A percentile compares a stretch with the other conserved stretches of the same genome.
Evolutionary conservation across 768 basidiomycete genomes (phyloP).

Genomic region (Naganishia randhawae): DNA sequence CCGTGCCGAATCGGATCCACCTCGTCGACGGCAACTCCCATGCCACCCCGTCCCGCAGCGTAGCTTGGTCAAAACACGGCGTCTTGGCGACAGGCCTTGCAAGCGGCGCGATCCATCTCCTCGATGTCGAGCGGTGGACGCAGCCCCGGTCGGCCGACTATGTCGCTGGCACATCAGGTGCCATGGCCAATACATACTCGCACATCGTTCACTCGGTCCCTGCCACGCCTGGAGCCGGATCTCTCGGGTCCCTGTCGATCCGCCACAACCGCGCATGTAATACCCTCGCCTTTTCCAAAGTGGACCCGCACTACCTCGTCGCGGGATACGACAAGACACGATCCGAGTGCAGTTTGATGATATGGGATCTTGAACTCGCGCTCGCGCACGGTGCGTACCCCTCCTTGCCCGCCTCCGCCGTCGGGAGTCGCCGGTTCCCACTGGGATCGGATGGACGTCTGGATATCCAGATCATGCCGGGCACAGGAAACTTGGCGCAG

Average conservation of each 20-base stretch:
- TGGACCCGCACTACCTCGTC: constrained; percentile 20
- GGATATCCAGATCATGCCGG: constrained; percentile 5
- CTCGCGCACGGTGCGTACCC: constrained; percentile 1
- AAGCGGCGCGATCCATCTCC: constrained; percentile 30
- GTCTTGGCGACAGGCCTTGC: constrained; percentile 39
- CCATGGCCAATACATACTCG: constrained; percentile 3
- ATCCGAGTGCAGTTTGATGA: constrained; percentile 6
- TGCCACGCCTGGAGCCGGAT: constrained; percentile 24
- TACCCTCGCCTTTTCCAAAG: constrained; percentile 21
- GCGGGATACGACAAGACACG: constrained; percentile 31
- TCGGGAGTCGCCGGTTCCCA: constrained; percentile 8
- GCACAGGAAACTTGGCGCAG: not conserved
- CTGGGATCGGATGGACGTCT: constrained; percentile 2
- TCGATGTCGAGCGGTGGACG: constrained; percentile 20
- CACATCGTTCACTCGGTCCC: not conserved
- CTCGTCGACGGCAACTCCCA: constrained; percentile 12
- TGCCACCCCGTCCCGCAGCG: not conserved
- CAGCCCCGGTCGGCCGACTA: constrained; percentile 11
- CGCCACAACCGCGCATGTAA: constrained; percentile 26
- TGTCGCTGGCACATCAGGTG: not conserved
- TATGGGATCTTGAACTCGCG: constrained; percentile 28
- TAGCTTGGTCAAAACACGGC: constrained; percentile 11
- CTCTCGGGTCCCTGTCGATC: constrained; percentile 36
- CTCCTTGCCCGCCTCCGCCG: not conserved
- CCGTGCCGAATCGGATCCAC: constrained; percentile 14